These are phyloP conservation scores for Jaapia argillacea DNA, from an alignment of 768 basidiomycete genomes.

Conservation along the genomic window DNA sequence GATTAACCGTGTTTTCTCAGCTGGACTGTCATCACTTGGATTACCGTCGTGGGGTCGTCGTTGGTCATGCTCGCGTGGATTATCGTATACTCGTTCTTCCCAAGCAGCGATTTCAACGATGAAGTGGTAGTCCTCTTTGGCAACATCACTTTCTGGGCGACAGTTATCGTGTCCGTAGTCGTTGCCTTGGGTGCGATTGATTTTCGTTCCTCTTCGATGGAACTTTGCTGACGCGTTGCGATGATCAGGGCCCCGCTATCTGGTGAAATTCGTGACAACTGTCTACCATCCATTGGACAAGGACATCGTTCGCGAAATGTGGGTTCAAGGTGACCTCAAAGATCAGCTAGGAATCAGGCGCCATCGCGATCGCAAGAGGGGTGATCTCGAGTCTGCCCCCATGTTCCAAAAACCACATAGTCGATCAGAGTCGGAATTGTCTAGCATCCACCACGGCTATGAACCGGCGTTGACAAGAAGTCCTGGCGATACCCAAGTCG, in stretches of 20 bases:
- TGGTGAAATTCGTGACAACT: conserved; percentile 61
- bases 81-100: conserved; percentile 76
- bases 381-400: conserved; percentile 51
- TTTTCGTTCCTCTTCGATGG: not conserved
- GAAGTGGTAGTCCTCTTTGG: conserved; percentile 69
- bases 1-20: conserved; percentile 25
- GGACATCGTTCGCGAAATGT: conserved; percentile 88
- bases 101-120: conserved; percentile 59
- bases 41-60: conserved; percentile 69
- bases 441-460: conserved; percentile 29
- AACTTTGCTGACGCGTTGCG: not conserved
- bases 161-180: conserved; percentile 56
- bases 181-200: conserved; percentile 58
- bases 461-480: conserved; percentile 32
- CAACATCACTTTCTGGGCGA: conserved; percentile 77
- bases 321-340: conserved; percentile 77
- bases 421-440: conserved; percentile 57
- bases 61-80: conserved; percentile 85
- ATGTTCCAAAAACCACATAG: conserved; percentile 61
- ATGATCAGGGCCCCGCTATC: conserved; percentile 69
- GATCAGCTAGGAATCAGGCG: conserved; percentile 67
- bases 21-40: conserved; percentile 82
- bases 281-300: conserved; percentile 77
- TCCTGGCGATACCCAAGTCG: conserved; percentile 15
- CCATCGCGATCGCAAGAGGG: conserved; percentile 38